Base-by-base conservation (phyloP, 2,329 filamentous ascomycete species). In the Penicillium sp. region DNA sequence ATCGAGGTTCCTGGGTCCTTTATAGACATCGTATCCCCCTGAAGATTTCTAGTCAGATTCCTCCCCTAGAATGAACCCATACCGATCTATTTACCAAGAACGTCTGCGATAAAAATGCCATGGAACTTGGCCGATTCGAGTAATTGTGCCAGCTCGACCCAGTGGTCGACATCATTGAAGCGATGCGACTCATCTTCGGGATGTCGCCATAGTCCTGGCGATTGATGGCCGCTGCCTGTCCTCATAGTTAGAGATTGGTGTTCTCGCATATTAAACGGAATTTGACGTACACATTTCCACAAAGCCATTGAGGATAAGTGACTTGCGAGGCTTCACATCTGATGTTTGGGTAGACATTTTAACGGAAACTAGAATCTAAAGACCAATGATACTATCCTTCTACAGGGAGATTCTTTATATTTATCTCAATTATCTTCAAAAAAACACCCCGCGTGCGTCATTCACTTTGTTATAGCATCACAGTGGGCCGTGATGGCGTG, bases 1-100 rank as follows among this genome's bases (percentile, higher is more conserved):
- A 3, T 81, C 79, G 3, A 88, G 76, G 57, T 83, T 86, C 4
- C 76, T 71, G 0, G 83, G 83, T 0, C 84, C 81, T 56, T 84
- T 84, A 71, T 88, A 89, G 5, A 89, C 85, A 73, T 90, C 86
- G 65, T 89, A 88, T 6, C 84, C 84, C 4, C 84, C 84, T 71
- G 54, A 2, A 12, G 16, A 4, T 12, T 0, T 17, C 11, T 31
- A 28, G 5, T 61, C 67, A 31, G 50, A 41, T 25, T 62, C n/a
- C 5, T n/a, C 5, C 3, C 2, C 1, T 25, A 8, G 1, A n/a
- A 46, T 11, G 2, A 9, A 44, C 6, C 3, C 14, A 35, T 9
- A 8, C 3, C 25, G 4, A 4, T 4, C 22, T 12, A 57, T 58
- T 52, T 69, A 77, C 78, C 80, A 1, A 88, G 77, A 0, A 87